Evolutionary conservation across 192 early-diverging fungal species (phyloP), one percentile per base, ranked within the genome.

Genomic region (Haplosporangium gracile): DNA sequence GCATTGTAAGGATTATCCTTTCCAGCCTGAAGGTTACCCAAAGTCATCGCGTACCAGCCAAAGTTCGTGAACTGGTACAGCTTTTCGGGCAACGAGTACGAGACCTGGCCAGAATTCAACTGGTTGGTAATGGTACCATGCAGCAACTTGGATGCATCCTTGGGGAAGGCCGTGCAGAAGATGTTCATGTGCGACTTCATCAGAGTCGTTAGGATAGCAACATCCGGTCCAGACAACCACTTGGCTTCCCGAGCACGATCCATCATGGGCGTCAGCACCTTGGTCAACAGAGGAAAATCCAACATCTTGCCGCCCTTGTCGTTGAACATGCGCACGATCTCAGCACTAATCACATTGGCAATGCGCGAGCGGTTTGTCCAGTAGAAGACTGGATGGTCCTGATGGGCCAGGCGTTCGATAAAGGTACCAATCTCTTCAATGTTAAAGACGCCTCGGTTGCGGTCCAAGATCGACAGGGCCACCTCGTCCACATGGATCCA

Each of bases 401-500:
- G 79, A 0, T 22, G 68, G 3, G 79, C 79, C 3, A 86, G 20
- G 18, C 71, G 47, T 26, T 86, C 84, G 20, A 81, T 70, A 74
- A 78, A 81, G 13, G 60, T 32, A 13, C 73, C 38, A 68, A 86
- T 81, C 39, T 81, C 79, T 0, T 51, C 34, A 40, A 81, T 40
- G 0, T 42, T 53, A 49, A 86, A 78, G 43, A 43, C 32, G 24
- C 78, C 78, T 0, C 55, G 22, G 49, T 39, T 47, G 4, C 13
- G 38, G 5, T 20, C 4, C 32, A 81, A 24, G 38, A 78, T 39
- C 20, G 71, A 34, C 43, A 81, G 15, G 5, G 53, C 42, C 3
- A 80, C 70, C 0, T 55, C 40, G 40, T 86, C 71, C 71, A 77
- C 29, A 53, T 86, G 84, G 15, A 78, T 39, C 84, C 84, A 86